phyloP scores from a whole-genome alignment of 2,329 filamentous ascomycete genomes.

The Fusarium globosum region DNA sequence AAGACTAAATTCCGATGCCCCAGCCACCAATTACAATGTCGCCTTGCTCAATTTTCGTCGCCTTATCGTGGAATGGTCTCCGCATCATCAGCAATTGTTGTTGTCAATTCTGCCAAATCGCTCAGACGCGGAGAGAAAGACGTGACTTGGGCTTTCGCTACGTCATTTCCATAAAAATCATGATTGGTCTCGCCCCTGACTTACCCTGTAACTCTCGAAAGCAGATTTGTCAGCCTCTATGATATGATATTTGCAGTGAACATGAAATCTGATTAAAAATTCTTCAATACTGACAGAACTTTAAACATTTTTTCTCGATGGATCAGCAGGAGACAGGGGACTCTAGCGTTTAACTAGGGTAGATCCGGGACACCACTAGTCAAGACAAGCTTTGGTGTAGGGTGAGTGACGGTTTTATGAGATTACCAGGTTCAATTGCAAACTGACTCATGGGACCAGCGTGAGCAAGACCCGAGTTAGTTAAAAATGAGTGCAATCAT shows the following conservation, averaged over 20 bases:
- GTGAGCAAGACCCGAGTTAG: neutral
- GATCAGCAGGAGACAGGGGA: neutral
- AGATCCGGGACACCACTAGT: neutral
- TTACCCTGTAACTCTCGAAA: neutral
- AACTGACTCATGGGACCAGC: neutral
- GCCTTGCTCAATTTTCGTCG: neutral
- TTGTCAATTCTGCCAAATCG: constrained; percentile 19
- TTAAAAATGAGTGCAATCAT: neutral
- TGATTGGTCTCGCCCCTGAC: neutral
- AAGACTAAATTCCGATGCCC: constrained; percentile 31
- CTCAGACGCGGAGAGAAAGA: constrained; percentile 6
- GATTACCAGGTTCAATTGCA: neutral
- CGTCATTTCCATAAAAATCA: constrained; percentile 2
- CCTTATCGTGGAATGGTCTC: constrained; percentile 20
- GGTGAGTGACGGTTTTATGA: neutral
- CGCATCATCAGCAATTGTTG: constrained; percentile 6
- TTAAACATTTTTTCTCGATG: neutral
- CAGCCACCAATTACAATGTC: constrained; percentile 5
- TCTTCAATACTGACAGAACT: neutral
- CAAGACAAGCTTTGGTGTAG: neutral
- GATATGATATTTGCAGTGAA: fast-evolving
- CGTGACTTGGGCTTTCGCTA: neutral
- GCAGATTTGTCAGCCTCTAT: neutral
- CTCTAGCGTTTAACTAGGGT: neutral
- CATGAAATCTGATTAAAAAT: neutral